A percentile compares a stretch with the other conserved stretches of the same genome.
Evolutionary conservation across 805 yeast species (phyloP).

Genomic region (Candida vartiovaarae): DNA sequence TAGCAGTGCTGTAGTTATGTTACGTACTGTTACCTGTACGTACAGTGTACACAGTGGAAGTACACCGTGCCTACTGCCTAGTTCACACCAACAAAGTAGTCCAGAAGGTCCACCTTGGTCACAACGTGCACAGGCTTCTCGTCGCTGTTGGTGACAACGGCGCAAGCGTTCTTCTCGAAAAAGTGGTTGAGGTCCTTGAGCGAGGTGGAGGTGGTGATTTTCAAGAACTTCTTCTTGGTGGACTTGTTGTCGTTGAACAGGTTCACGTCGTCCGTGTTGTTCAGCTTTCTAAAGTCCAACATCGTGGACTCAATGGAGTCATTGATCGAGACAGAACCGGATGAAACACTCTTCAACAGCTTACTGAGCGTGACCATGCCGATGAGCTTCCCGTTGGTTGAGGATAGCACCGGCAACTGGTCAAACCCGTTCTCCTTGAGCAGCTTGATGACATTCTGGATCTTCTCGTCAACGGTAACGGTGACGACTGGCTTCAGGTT

Average conservation of each 20-base stretch:
- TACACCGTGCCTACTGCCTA: background rate
- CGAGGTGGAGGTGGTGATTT: slow-evolving; percentile 58
- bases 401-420: slow-evolving; percentile 70
- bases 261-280: slow-evolving; percentile 50
- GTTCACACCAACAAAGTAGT: slow-evolving; percentile 28
- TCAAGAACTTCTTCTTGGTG: slow-evolving; percentile 59
- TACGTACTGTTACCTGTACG: background rate
- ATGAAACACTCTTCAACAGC: slow-evolving; percentile 59
- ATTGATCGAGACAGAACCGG: slow-evolving; percentile 47
- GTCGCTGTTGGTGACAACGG: slow-evolving; percentile 68
- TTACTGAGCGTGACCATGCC: slow-evolving; percentile 76
- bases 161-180: slow-evolving; percentile 80
- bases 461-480: slow-evolving; percentile 52
- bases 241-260: slow-evolving; percentile 56
- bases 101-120: slow-evolving; percentile 78
- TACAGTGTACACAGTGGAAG: background rate
- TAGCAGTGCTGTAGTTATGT: no score
- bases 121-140: slow-evolving; percentile 75
- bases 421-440: slow-evolving; percentile 75
- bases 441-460: slow-evolving; percentile 58
- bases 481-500: slow-evolving; percentile 76
- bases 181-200: slow-evolving; percentile 65
- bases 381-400: slow-evolving; percentile 42
- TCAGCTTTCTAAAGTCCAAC: slow-evolving; percentile 68
- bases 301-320: slow-evolving; percentile 53